phyloP scores from a whole-genome alignment of 805 yeast genomes.

The Lipomyces spencermartinsiae region DNA sequence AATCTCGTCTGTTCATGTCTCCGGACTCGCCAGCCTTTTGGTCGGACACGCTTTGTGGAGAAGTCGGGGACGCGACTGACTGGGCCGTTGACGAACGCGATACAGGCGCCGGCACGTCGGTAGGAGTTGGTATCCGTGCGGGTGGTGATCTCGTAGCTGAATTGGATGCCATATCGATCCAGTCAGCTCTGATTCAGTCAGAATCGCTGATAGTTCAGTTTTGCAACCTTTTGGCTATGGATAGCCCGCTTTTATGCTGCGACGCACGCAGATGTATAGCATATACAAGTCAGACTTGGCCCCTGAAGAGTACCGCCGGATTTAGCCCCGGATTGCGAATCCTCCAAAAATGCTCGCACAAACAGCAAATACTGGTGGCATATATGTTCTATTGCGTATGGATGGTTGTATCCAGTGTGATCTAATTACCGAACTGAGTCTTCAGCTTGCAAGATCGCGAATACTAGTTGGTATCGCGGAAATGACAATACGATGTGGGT shows the following conservation, averaged over 20 bases:
- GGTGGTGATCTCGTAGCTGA: background rate
- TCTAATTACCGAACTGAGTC: background rate
- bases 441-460: background rate
- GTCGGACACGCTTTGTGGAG: background rate
- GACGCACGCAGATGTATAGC: no score
- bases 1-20: slow-evolving; percentile 21
- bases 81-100: background rate
- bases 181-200: background rate
- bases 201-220: background rate
- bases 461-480: background rate
- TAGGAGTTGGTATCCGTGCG: background rate
- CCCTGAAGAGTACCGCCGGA: background rate
- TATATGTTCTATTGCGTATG: background rate
- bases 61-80: background rate
- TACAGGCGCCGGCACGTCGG: background rate
- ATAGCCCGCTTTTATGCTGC: no score
- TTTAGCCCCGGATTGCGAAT: background rate
- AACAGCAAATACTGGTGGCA: background rate
- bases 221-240: background rate
- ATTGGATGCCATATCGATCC: background rate
- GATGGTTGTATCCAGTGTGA: background rate
- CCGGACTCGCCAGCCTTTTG: slow-evolving; percentile 5
- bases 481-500: background rate
- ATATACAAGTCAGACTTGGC: background rate
- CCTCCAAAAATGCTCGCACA: background rate